Base-by-base conservation (phyloP, 768 basidiomycete genomes). In the Leccinum boreale region DNA sequence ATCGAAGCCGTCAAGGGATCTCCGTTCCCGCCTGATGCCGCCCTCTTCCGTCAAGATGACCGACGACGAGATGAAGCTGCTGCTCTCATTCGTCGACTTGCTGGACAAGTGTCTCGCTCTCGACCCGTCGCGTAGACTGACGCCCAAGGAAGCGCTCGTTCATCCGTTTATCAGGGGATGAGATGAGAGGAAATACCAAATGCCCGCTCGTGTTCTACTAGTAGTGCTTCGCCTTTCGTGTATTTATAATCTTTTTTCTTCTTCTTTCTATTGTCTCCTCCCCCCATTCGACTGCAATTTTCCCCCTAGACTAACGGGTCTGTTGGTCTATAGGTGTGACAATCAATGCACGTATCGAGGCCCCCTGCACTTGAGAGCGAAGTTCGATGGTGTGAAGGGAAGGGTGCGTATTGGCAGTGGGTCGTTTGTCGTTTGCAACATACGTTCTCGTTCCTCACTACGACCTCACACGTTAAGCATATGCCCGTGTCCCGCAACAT, bases 21-120 rank as follows among this genome's bases (percentile, higher is more conserved):
- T 98, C 17, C 80, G 90, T 29, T 80, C 89, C 8, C 79, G 96
- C 46, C 74, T 98, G 44, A 83, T 98, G 80, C 93, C 93, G 0
- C 80, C 89, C 0, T 79, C 87, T 1, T 83, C 84, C 0, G 83
- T 85, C 35, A 91, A 92, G 74, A 75, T 92, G 70, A 90, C 86
- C 65, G 94, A 95, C 63, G 95, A 96, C 56, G 94, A 98, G 74
- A 84, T 79, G 67, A 92, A 91, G 73, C 71, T 92, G 62, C 62
- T 97, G 10, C 68, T 79, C 23, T 83, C 85, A 5, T 97, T 99
- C 67, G 82, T 96, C 50, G 95, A 98, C 70, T 72, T 98, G 47
- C 72, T 99, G 57, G 95, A 98, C 67, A 94, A 89, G 74, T 96
- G 95, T 70, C 78, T 97, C 26, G 78, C 84, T 21, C 79, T 99